phyloP scores from a whole-genome alignment of 2,329 filamentous ascomycete species.

The Dendryphion nanum region DNA sequence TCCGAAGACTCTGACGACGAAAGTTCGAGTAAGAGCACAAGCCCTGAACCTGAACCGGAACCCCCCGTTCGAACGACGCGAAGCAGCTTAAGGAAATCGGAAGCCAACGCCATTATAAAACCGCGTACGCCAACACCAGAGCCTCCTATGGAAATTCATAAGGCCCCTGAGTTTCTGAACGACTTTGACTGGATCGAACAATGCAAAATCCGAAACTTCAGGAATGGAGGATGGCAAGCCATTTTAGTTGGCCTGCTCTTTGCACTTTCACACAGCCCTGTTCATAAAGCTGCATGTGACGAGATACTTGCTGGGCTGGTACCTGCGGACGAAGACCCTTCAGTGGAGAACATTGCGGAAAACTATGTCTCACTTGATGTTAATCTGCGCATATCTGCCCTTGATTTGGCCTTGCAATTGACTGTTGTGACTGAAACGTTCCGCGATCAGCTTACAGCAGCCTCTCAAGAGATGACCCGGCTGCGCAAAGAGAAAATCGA shows the following conservation, averaged over 20 bases:
- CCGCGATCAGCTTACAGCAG: constrained; percentile 85
- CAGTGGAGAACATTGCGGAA: constrained; percentile 67
- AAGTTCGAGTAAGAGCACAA: constrained; percentile 49
- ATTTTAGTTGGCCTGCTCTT: constrained; percentile 85
- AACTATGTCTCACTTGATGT: constrained; percentile 77
- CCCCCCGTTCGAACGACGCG: constrained; percentile 77
- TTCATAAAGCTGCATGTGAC: constrained; percentile 70
- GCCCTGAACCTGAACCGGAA: constrained; percentile 61
- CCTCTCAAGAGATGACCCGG: constrained; percentile 89
- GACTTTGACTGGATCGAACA: constrained; percentile 83
- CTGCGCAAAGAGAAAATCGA: constrained; percentile 96
- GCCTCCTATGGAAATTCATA: constrained; percentile 49
- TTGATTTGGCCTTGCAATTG: constrained; percentile 84
- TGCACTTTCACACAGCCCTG: constrained; percentile 75
- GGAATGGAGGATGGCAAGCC: constrained; percentile 85
- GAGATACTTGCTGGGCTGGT: constrained; percentile 78
- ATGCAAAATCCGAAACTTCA: constrained; percentile 78
- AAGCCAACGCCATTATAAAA: constrained; percentile 58
- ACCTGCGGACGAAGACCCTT: constrained; percentile 73
- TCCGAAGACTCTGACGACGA: constrained; percentile 45
- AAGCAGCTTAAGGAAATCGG: constrained; percentile 79
- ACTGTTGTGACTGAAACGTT: constrained; percentile 84
- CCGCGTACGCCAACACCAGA: constrained; percentile 40
- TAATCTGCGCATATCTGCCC: constrained; percentile 74
- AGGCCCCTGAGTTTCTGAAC: constrained; percentile 72